Evolutionary conservation across 495 filamentous ascomycete species (phyloP).

Genomic region (Xylona heveae): DNA sequence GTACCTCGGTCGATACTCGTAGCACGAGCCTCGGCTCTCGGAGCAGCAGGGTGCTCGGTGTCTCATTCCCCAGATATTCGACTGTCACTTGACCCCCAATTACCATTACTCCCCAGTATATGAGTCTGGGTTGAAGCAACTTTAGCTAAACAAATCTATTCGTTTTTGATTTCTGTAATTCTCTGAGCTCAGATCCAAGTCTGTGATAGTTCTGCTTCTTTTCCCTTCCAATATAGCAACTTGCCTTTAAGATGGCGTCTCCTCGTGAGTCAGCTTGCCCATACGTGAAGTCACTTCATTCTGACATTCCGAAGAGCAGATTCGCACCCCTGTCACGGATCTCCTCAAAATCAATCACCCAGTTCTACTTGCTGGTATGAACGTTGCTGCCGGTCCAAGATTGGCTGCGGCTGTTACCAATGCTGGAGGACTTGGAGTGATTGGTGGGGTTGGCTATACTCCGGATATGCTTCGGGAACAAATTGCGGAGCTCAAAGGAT

Average conservation of each 20-base stretch:
- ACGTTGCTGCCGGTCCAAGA: slow-evolving; percentile 93
- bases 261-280: slow-evolving; percentile 37
- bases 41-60: too few relatives aligned
- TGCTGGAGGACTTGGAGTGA: slow-evolving; percentile 87
- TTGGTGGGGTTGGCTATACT: slow-evolving; percentile 91
- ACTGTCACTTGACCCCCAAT: too few relatives aligned
- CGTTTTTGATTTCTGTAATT: too few relatives aligned
- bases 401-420: slow-evolving; percentile 94
- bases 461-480: slow-evolving; percentile 93
- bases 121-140: too few relatives aligned
- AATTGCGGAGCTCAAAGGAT: slow-evolving; percentile 82
- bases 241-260: slow-evolving; percentile 50
- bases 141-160: too few relatives aligned
- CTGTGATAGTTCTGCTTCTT: too few relatives aligned
- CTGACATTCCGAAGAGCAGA: slow-evolving; percentile 29
- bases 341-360: slow-evolving; percentile 96
- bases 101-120: too few relatives aligned
- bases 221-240: too few relatives aligned
- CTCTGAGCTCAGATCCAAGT: too few relatives aligned
- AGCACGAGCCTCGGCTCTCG: too few relatives aligned
- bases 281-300: slow-evolving; percentile 3
- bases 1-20: too few relatives aligned
- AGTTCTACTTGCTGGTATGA: slow-evolving; percentile 92
- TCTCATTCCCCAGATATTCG: too few relatives aligned
- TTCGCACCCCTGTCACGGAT: slow-evolving; percentile 79